Evolutionary conservation across 2,329 filamentous ascomycete species (phyloP).

Genomic region (Fusarium miscanthi): DNA sequence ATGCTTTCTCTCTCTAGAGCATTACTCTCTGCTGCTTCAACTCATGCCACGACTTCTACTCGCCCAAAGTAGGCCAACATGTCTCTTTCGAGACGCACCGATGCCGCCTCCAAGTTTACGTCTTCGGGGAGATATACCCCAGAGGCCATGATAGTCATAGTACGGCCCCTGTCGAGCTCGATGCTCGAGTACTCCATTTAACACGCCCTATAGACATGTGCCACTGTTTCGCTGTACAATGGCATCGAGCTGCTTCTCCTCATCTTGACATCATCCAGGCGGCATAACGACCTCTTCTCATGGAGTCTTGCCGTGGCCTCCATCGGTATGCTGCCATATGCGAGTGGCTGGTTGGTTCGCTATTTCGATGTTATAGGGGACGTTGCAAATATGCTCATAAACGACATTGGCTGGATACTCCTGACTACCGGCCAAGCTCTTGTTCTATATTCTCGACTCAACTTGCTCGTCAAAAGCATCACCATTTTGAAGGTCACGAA

Average conservation of each 20-base stretch:
- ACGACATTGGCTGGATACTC: slow-evolving; percentile 33
- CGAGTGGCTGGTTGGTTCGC: slow-evolving; percentile 21
- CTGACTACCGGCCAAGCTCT: slow-evolving; percentile 33
- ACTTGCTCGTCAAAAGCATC: slow-evolving; percentile 16
- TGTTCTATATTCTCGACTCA: slow-evolving; percentile 35
- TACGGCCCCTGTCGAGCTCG: slow-evolving; percentile 3
- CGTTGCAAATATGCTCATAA: slow-evolving; percentile 11
- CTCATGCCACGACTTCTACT: slow-evolving; percentile 11
- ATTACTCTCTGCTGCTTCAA: not conserved
- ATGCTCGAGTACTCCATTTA: not conserved
- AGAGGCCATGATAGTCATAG: slow-evolving; percentile 36
- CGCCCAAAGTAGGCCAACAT: slow-evolving; percentile 22
- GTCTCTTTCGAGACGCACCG: slow-evolving; percentile 10
- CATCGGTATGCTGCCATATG: slow-evolving; percentile 24
- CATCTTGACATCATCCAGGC: slow-evolving; percentile 31
- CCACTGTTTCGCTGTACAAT: slow-evolving; percentile 32
- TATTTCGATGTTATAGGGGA: slow-evolving; percentile 28
- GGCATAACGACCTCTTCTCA: slow-evolving; percentile 26
- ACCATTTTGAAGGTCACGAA: slow-evolving; percentile 6
- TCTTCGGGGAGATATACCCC: slow-evolving; percentile 17
- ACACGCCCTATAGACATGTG: slow-evolving; percentile 17
- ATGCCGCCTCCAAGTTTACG: slow-evolving; percentile 11
- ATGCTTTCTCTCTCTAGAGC: not conserved
- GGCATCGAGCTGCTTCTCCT: slow-evolving; percentile 28
- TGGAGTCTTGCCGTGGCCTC: slow-evolving; percentile 32